A percentile compares a stretch with the other conserved stretches of the same genome.
Conservation (phyloP, 2,329 filamentous ascomycete species). For the Pestalotiopsis sp. region DNA sequence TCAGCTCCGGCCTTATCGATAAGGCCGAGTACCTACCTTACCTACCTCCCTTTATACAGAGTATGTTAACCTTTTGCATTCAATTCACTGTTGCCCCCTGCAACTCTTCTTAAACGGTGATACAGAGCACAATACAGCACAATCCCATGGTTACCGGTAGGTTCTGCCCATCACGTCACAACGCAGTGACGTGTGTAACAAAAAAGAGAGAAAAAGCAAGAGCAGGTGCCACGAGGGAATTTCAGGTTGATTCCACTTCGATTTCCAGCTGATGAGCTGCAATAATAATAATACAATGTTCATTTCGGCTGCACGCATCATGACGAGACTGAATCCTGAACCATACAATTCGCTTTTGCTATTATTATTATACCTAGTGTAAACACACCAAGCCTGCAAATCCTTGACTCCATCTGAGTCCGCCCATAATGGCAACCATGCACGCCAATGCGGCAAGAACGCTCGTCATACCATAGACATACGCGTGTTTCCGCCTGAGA, state of each 20-base stretch:
- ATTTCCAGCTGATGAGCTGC: too few relatives aligned
- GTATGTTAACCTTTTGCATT: too few relatives aligned
- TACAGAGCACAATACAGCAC: too few relatives aligned
- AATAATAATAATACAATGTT: neutral
- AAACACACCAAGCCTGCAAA: constrained; percentile 47
- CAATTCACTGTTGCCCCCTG: too few relatives aligned
- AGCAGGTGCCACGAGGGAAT: neutral
- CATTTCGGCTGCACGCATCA: neutral
- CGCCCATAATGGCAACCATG: constrained; percentile 74
- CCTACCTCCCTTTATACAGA: too few relatives aligned
- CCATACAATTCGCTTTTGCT: neutral
- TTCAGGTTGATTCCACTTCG: neutral
- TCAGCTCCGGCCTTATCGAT: constrained; percentile 5
- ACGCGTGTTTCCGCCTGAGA: constrained; percentile 55
- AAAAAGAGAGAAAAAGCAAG: neutral
- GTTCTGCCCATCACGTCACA: neutral
- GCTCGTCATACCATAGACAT: constrained; percentile 68
- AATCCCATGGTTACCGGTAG: too few relatives aligned
- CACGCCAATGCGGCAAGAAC: constrained; percentile 60
- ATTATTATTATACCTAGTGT: neutral
- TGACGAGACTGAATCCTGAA: neutral
- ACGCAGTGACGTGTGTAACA: neutral
- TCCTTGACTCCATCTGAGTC: constrained; percentile 69
- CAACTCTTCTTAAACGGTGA: too few relatives aligned
- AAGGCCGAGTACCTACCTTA: neutral